A percentile compares a stretch with the other conserved stretches of the same genome.
Evolutionary conservation across 1,284 basidiomycete species (phyloP).

Genomic region (Cutaneotrichosporon spelunceum): DNA sequence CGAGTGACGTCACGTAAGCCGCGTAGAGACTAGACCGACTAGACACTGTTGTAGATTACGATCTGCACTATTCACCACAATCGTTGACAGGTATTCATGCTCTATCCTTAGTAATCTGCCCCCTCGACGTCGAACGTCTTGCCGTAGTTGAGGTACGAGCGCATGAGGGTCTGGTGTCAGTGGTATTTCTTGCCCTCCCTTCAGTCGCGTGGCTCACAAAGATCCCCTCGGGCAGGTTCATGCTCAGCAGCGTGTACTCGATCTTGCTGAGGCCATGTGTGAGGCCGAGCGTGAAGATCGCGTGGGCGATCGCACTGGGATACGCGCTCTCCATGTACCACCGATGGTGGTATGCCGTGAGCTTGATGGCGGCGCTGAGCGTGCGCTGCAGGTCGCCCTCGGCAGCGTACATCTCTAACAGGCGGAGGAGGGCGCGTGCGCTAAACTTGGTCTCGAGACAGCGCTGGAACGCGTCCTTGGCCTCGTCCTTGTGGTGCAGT

Average conservation of each 20-base stretch:
- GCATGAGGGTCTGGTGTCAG: conserved; percentile 19
- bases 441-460: conserved; percentile 87
- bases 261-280: conserved; percentile 95
- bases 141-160: conserved; percentile 42
- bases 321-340: conserved; percentile 74
- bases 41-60: background rate
- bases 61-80: background rate
- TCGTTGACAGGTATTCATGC: background rate
- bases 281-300: conserved; percentile 87
- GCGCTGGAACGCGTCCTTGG: conserved; percentile 93
- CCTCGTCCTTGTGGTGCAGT: conserved; percentile 94
- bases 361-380: conserved; percentile 84
- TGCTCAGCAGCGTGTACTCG: conserved; percentile 85
- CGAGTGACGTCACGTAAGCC: too few relatives aligned
- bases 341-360: conserved; percentile 83
- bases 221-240: conserved; percentile 79
- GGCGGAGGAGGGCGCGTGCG: conserved; percentile 83
- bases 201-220: conserved; percentile 55
- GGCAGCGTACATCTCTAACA: conserved; percentile 91
- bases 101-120: conserved; percentile 33
- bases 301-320: conserved; percentile 82
- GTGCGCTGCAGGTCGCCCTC: conserved; percentile 87
- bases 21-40: background rate
- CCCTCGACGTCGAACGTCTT: conserved; percentile 43
- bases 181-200: too few relatives aligned